Conservation (phyloP, 2,329 filamentous ascomycete genomes). For the Sporothrix brasiliensis region DNA sequence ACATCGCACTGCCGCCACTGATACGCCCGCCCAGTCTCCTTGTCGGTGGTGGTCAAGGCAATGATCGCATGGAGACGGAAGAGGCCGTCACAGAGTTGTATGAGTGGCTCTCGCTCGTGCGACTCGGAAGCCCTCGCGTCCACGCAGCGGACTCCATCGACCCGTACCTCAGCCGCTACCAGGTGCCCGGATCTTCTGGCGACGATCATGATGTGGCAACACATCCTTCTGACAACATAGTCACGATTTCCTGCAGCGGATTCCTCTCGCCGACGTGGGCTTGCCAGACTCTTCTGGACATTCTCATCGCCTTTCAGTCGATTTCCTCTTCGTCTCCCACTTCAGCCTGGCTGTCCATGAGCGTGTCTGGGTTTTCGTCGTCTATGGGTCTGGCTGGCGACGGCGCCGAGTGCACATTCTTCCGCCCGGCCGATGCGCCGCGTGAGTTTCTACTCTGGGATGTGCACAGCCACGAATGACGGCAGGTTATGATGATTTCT, state of each 20-base stretch:
- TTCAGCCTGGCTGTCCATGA: slow-evolving; percentile 59
- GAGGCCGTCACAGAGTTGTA: slow-evolving; percentile 66
- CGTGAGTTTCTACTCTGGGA: slow-evolving; percentile 66
- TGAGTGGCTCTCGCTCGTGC: slow-evolving; percentile 74
- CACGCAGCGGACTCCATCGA: slow-evolving; percentile 62
- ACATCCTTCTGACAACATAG: slow-evolving; percentile 41
- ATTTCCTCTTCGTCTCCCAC: slow-evolving; percentile 36
- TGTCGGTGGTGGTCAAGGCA: slow-evolving; percentile 44
- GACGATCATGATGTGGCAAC: neutral
- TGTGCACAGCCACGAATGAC: slow-evolving; percentile 51
- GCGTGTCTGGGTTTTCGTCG: slow-evolving; percentile 55
- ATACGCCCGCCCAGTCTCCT: slow-evolving; percentile 42
- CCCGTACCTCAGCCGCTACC: slow-evolving; percentile 69
- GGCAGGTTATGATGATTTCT: neutral
- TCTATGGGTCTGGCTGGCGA: slow-evolving; percentile 50
- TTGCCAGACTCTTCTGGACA: slow-evolving; percentile 51
- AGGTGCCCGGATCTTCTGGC: slow-evolving; percentile 50
- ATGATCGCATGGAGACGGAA: slow-evolving; percentile 56
- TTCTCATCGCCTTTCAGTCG: slow-evolving; percentile 50
- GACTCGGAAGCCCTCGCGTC: slow-evolving; percentile 67
- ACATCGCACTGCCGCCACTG: slow-evolving; percentile 43
- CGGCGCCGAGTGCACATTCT: slow-evolving; percentile 55
- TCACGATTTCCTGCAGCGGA: slow-evolving; percentile 62
- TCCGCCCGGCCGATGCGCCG: slow-evolving; percentile 54
- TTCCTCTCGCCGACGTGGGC: slow-evolving; percentile 60